phyloP scores from a whole-genome alignment of 2,329 filamentous ascomycete species.

The Pseudopyrenochaeta lycopersici region DNA sequence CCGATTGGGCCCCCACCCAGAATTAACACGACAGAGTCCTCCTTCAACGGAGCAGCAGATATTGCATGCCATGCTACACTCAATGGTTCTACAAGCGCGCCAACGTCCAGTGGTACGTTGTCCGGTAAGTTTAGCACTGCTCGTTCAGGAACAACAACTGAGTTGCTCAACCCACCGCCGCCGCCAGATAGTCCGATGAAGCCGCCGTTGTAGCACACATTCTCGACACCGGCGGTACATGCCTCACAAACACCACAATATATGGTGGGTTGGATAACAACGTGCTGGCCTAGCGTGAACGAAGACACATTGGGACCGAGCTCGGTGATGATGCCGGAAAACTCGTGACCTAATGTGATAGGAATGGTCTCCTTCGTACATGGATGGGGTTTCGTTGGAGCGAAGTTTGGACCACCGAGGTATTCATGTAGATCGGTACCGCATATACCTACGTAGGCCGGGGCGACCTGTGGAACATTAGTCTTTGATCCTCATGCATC shows the following conservation, averaged over 20 bases:
- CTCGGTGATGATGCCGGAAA: conserved; percentile 67
- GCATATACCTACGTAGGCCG: conserved; percentile 63
- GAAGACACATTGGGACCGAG: conserved; percentile 61
- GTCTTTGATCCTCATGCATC: not conserved
- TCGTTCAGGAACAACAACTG: conserved; percentile 61
- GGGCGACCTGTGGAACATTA: conserved; percentile 47
- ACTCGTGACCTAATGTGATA: conserved; percentile 71
- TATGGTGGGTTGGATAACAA: conserved; percentile 68
- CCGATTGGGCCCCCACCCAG: conserved; percentile 72
- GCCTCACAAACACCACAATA: conserved; percentile 65
- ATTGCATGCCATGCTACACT: conserved; percentile 72
- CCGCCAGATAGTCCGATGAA: conserved; percentile 62
- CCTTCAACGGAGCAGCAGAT: conserved; percentile 56
- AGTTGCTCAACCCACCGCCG: conserved; percentile 66
- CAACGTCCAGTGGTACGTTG: conserved; percentile 62
- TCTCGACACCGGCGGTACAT: conserved; percentile 63
- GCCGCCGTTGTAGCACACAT: conserved; percentile 66
- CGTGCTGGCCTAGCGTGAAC: conserved; percentile 63
- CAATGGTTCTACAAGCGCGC: conserved; percentile 69
- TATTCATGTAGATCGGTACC: conserved; percentile 64
- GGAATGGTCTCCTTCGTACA: conserved; percentile 67
- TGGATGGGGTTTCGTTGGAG: conserved; percentile 63
- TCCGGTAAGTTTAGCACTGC: conserved; percentile 62
- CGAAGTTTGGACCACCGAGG: conserved; percentile 58
- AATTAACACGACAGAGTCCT: conserved; percentile 61